Base-by-base conservation (phyloP, 176 grass and related monocot genomes). In the Phoenix dactylifera region DNA sequence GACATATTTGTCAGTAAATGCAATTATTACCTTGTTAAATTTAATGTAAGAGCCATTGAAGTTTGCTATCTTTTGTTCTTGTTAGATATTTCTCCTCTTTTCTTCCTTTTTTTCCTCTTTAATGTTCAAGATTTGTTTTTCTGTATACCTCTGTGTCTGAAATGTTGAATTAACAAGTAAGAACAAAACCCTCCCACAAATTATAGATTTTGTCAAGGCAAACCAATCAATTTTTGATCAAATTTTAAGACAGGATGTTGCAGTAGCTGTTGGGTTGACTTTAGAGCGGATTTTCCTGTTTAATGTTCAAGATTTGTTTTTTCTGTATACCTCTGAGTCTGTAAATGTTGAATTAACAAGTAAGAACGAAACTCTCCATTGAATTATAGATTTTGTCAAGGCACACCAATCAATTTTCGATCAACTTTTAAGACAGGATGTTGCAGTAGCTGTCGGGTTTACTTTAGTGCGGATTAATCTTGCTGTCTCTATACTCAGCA, bases 301-400 rank as follows among this genome's bases (percentile, higher is more conserved):
- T 28, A 28, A 28, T 28, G 26, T 28, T 28, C 26, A 28, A 28
- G 26, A 28, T 28, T 28, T 28, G 5, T 28, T 28, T 28, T 4
- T 20, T 28, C 26, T 28, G 26, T 28, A 4, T 28, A 4, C 26
- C 26, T 28, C 26, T 28, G 26, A 28, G 20, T 28, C 26, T 28
- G 26, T 28, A 28, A 4, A 3, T 28, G 26, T 28, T 28, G 26
- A 28, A 28, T 28, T 24, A 60, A 65, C 77, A 96, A 86, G 86
- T 87, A 96, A 82, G 74, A 96, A 90, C 63, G 90, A 90, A 87
- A 82, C 90, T 77, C 80, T 90, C 26, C 86, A 80, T 26, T 83
- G 90, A 60, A 68, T 96, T 62, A 60, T 90, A 69, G 86, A 96
- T 57, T 96, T 96, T 25, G 65, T 85, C 18, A 96, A 89, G 65